phyloP scores from a whole-genome alignment of 2,329 filamentous ascomycete species.

The Botrytis galanthina region DNA sequence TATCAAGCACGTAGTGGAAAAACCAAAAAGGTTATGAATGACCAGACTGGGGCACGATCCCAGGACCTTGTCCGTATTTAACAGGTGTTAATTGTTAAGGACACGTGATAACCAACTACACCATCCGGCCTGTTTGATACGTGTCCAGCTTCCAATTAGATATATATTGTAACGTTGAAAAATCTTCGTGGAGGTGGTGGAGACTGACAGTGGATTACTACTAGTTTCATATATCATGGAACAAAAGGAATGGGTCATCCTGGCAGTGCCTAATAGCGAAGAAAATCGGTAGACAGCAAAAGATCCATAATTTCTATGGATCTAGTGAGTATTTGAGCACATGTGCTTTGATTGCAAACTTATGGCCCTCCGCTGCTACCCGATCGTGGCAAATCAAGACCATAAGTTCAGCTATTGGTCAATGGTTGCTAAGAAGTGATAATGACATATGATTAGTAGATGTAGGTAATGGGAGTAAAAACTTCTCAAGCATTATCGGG shows the following conservation, averaged over 20 bases:
- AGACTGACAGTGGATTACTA: background rate
- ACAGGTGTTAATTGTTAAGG: slow-evolving; percentile 1
- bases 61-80: slow-evolving; percentile 9
- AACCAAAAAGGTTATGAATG: background rate
- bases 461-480: background rate
- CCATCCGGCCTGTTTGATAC: background rate
- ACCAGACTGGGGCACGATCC: slow-evolving; percentile 12
- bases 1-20: background rate
- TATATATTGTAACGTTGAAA: background rate
- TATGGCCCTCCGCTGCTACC: background rate
- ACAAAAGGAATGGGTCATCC: background rate
- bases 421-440: background rate
- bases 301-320: background rate
- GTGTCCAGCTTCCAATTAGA: accelerated
- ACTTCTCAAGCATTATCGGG: background rate
- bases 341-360: no score
- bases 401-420: background rate
- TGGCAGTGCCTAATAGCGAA: no score
- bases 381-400: background rate
- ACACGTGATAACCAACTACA: slow-evolving; percentile 15
- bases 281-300: background rate
- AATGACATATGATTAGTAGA: background rate
- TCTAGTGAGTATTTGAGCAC: background rate
- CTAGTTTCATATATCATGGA: background rate
- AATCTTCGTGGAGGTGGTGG: background rate